These are phyloP conservation scores for Leishmania amazonensis DNA, from an alignment of 208 protist genomes.

Conservation along the genomic window DNA sequence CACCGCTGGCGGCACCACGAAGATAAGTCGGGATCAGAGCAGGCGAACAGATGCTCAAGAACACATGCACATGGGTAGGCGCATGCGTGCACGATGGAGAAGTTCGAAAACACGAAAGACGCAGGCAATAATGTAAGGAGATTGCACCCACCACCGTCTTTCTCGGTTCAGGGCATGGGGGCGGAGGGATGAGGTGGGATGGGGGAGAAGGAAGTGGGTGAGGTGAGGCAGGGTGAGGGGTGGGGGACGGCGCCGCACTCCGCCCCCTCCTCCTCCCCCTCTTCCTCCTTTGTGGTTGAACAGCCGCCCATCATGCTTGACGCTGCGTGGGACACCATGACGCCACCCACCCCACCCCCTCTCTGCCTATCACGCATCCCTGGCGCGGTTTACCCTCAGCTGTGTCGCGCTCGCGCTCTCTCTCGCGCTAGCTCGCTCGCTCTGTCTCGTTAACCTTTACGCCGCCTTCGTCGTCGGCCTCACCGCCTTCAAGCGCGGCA, in stretches of 20 bases:
- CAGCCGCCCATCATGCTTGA: neutral
- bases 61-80: neutral
- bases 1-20: neutral
- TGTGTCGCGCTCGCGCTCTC: neutral
- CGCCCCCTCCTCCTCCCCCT: neutral
- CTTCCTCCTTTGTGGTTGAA: neutral
- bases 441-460: neutral
- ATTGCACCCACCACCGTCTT: neutral
- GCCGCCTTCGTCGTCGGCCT: constrained; percentile 27
- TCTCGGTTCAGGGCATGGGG: neutral
- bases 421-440: too few species aligned
- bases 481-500: constrained; percentile 57
- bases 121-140: constrained; percentile 15
- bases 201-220: neutral
- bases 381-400: neutral
- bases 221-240: neutral
- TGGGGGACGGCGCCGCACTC: neutral
- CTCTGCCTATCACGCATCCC: neutral
- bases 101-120: constrained; percentile 13
- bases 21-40: neutral
- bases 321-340: neutral
- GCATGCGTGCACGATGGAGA: neutral
- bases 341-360: neutral
- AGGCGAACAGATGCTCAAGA: neutral
- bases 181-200: neutral